Evolutionary conservation across 73 alveolate species (phyloP).

Genomic region (Paraurostyla sp.): DNA sequence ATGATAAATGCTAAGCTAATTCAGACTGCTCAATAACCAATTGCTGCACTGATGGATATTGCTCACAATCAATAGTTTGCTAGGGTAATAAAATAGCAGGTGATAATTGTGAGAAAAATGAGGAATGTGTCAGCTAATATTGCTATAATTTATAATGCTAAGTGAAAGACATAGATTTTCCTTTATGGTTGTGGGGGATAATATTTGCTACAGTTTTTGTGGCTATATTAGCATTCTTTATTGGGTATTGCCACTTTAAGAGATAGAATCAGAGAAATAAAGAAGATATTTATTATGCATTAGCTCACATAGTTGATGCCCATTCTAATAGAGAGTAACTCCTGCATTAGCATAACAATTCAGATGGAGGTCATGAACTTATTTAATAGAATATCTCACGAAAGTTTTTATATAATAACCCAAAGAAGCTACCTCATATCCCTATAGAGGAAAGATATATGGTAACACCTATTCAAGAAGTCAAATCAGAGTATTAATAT

Average conservation of each 20-base stretch:
- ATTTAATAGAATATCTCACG: background rate
- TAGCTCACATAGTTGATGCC: background rate
- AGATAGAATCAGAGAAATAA: background rate
- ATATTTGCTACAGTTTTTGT: background rate
- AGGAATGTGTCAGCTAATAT: constrained; percentile 31
- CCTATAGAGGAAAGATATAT: constrained; percentile 6
- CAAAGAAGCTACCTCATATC: constrained; percentile 23
- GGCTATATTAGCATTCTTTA: background rate
- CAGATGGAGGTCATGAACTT: constrained; percentile 17
- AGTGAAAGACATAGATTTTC: background rate
- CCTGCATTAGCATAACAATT: background rate
- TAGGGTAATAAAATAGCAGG: constrained; percentile 48
- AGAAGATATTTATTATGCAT: background rate
- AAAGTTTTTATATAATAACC: constrained; percentile 33
- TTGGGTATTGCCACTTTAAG: background rate
- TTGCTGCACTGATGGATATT: constrained; percentile 51
- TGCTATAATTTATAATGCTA: background rate
- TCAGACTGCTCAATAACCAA: constrained; percentile 5
- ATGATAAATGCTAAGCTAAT: constrained; percentile 21
- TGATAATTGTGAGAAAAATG: constrained; percentile 20
- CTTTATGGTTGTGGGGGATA: constrained; percentile 31
- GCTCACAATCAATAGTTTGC: constrained; percentile 21
- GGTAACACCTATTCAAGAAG: constrained; percentile 48
- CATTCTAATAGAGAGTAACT: background rate
- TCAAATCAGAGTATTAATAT: background rate